Evolutionary conservation across 2,329 filamentous ascomycete species (phyloP), one percentile per base, ranked within the genome.

Genomic region (Talaromyces marneffei): DNA sequence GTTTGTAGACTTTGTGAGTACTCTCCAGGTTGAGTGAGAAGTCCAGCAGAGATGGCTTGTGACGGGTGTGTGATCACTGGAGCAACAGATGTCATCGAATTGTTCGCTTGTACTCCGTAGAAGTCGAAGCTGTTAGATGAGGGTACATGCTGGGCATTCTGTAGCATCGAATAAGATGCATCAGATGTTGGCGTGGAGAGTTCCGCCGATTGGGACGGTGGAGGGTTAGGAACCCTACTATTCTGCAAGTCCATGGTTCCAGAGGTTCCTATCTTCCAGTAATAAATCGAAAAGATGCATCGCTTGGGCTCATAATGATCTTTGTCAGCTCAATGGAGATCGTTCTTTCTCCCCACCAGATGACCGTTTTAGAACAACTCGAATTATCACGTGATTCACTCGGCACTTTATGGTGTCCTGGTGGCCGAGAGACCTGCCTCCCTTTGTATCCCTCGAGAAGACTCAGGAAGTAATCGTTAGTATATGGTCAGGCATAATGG

Each of bases 121-220:
- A 27, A 23, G 18, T 8, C 29, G 29, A 35, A 25, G 31, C 16
- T n/a, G 37, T 57, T 42, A 8, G 37, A 33, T 25, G 40, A 10
- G 35, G 23, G 31, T 27, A 23, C 42, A 46, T 37, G 40, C 14
- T 48, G 55, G 40, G 42, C 42, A 18, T 7, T 18, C n/a, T 59
- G 57, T 25, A 53, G 39, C 39, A 46, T 39, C 23, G 33, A 42
- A 54, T 53, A 40, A 33, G 60, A 62, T 58, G 60, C 31, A 62
- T 62, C 60, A 58, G 25, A 35, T 25, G 59, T 62, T 25, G 60
- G 55, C 18, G 56, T 48, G 55, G 60, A 62, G 37, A 37, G 37
- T 12, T 56, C 48, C 40, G 56, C 39, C 39, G 31, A 27, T 31
- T 54, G 60, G 50, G 58, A 52, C 29, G 10, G 52, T 52, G 48